These are phyloP conservation scores for Zizania palustris DNA, from an alignment of 202 grass and related monocot genomes.

Conservation along the genomic window DNA sequence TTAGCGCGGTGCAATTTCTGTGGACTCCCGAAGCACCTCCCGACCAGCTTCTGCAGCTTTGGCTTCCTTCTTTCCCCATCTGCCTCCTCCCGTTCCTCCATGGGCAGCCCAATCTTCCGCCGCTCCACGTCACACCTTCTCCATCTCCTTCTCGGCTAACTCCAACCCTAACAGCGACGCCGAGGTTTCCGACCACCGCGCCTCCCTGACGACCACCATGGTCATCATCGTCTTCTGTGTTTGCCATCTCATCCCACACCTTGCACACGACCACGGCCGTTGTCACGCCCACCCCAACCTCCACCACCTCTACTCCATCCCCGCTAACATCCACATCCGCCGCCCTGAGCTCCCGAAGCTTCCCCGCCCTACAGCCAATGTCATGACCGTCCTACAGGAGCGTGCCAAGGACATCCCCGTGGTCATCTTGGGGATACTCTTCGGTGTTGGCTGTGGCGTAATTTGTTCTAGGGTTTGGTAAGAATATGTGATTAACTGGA, in stretches of 20 bases:
- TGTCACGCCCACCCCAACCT: slow-evolving; percentile 5
- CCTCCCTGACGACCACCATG: slow-evolving; percentile 29
- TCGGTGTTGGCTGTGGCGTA: slow-evolving; percentile 65
- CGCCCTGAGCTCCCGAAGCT: slow-evolving; percentile 46
- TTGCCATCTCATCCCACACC: slow-evolving; percentile 37
- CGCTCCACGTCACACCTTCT: slow-evolving; percentile 39
- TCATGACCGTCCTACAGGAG: slow-evolving; percentile 48
- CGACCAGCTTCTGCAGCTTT: too few species aligned
- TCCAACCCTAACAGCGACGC: slow-evolving; percentile 17
- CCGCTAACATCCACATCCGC: slow-evolving; percentile 44
- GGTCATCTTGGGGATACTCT: slow-evolving; percentile 60
- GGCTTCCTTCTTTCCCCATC: too few species aligned
- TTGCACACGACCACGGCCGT: slow-evolving; percentile 4
- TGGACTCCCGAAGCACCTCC: too few species aligned
- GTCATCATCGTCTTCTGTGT: slow-evolving; percentile 46
- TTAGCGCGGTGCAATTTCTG: too few species aligned
- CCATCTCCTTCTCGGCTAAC: slow-evolving; percentile 46
- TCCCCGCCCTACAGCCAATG: slow-evolving; percentile 10
- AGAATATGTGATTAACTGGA: too few species aligned
- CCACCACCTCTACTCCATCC: slow-evolving; percentile 50
- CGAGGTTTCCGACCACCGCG: slow-evolving; percentile 5
- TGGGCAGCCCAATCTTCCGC: slow-evolving; percentile 14
- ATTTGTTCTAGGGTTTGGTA: too few species aligned
- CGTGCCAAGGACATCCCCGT: slow-evolving; percentile 67
- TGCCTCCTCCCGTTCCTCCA: too few species aligned